A percentile compares a stretch with the other conserved stretches of the same genome.
Conservation (phyloP, 2,329 filamentous ascomycete species). For the Neofusicoccum sp. region DNA sequence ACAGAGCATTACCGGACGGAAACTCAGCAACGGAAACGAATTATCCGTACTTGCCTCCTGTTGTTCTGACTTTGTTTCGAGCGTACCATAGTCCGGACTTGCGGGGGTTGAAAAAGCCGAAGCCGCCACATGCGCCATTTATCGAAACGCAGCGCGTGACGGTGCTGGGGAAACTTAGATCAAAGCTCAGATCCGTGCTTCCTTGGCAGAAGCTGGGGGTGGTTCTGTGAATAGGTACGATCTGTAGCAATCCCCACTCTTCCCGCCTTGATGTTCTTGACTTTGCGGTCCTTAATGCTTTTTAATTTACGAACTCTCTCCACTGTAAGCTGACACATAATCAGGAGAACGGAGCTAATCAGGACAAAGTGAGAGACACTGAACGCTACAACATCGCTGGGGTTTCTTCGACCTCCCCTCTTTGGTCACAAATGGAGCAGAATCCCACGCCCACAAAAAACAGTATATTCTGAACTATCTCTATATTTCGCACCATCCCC, state of each 20-base stretch:
- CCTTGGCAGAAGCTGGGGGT: conserved; percentile 1
- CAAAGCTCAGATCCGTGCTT: neutral
- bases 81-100: neutral
- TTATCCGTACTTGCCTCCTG: neutral
- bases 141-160: neutral
- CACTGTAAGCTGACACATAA: too few species aligned
- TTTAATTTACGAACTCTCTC: too few species aligned
- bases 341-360: too few species aligned
- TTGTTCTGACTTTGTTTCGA: neutral
- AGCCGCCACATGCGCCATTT: neutral
- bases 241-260: neutral
- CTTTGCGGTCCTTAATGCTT: too few species aligned
- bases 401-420: too few species aligned
- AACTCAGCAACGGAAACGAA: neutral
- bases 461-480: too few species aligned
- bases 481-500: too few species aligned
- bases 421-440: too few species aligned
- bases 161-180: neutral
- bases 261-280: neutral
- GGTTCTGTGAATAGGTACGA: neutral
- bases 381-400: too few species aligned
- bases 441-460: too few species aligned
- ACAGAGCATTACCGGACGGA: neutral
- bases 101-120: neutral
- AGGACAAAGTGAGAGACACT: too few species aligned